A percentile compares a stretch with the other conserved stretches of the same genome.
These are phyloP conservation scores for Microsporum audouinii DNA, from an alignment of 2,329 filamentous ascomycete genomes.

Conservation along the genomic window DNA sequence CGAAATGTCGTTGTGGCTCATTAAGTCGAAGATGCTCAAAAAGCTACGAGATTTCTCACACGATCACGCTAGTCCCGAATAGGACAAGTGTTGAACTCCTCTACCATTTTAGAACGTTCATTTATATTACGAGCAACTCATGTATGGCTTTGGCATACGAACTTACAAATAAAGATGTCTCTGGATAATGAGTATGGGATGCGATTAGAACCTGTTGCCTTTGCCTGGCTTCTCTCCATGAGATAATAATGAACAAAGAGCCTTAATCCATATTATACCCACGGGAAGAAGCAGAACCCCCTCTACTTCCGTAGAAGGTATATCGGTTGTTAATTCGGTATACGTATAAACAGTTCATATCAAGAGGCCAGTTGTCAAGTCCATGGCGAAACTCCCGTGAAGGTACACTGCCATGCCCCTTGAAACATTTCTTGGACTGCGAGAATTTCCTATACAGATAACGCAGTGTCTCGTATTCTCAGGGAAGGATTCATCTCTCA, in stretches of 20 bases:
- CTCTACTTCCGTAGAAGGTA: neutral
- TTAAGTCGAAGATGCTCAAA: neutral
- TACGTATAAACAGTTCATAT: neutral
- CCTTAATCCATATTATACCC: neutral
- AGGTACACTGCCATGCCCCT: neutral
- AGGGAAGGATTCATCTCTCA: neutral
- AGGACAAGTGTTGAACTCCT: neutral
- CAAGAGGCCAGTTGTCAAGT: neutral
- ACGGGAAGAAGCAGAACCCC: neutral
- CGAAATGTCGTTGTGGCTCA: neutral
- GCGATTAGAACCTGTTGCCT: too few relatives aligned
- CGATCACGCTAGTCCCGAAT: constrained; percentile 9
- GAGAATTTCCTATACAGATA: neutral
- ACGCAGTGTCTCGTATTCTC: neutral
- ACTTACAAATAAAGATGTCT: too few relatives aligned
- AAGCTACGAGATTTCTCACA: constrained; percentile 8
- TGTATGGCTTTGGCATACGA: too few relatives aligned
- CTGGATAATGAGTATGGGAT: too few relatives aligned
- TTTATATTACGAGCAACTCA: too few relatives aligned
- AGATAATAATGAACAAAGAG: too few relatives aligned
- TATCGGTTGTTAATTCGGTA: neutral
- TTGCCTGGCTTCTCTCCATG: too few relatives aligned
- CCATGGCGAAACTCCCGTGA: neutral
- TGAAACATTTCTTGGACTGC: neutral
- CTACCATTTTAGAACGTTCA: too few relatives aligned